Conservation (phyloP, 1,284 basidiomycete genomes). For the Thelephora terrestris region DNA sequence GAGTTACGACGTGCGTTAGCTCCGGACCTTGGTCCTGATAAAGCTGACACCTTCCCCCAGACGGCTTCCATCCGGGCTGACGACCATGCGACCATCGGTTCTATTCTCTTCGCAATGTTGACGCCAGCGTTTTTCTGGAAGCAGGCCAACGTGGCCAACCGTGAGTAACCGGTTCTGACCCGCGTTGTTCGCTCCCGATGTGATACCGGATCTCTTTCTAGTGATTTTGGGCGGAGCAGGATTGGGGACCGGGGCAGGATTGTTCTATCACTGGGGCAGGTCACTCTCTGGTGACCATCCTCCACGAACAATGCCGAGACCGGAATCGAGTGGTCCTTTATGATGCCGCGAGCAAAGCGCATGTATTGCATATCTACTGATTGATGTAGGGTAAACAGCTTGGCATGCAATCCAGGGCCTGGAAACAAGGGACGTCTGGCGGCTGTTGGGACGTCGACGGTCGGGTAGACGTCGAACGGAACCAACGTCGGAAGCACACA, state of each 20-base stretch:
- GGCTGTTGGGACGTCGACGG: too few species aligned
- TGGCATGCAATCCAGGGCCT: too few species aligned
- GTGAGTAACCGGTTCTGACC: conserved; percentile 27
- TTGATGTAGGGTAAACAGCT: too few species aligned
- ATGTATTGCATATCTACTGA: too few species aligned
- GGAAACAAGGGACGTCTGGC: too few species aligned
- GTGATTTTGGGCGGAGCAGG: conserved; percentile 63
- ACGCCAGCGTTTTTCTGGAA: conserved; percentile 63
- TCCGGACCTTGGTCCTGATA: background rate
- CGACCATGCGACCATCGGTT: conserved; percentile 63
- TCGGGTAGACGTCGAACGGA: too few species aligned
- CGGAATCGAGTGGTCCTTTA: conserved; percentile 9
- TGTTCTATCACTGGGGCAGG: conserved; percentile 43
- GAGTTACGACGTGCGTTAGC: conserved; percentile 44
- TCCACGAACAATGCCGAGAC: conserved; percentile 29
- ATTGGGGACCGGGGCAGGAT: conserved; percentile 49
- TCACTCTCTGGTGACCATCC: conserved; percentile 37
- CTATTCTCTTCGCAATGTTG: conserved; percentile 47
- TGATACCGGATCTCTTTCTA: conserved; percentile 15
- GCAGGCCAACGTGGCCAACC: conserved; percentile 40
- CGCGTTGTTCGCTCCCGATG: background rate
- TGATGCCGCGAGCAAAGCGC: background rate
- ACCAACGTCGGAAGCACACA: too few species aligned
- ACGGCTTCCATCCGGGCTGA: conserved; percentile 45
- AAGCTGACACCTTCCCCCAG: conserved; percentile 24